Evolutionary conservation across 257 asterid species (phyloP).

Genomic region (Plantago elongata): DNA sequence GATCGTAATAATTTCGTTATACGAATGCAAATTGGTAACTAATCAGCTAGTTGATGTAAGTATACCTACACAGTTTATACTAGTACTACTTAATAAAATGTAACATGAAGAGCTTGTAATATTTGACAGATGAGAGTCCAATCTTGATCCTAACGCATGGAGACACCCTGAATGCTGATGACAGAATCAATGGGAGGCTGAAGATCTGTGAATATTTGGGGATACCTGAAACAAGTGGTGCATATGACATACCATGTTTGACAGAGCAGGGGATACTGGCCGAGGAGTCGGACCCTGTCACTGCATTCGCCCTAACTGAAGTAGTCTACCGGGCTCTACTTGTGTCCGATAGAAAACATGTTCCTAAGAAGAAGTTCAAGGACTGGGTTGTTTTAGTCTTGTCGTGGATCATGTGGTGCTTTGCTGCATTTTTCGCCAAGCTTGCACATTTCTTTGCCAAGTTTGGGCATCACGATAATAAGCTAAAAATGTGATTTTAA

Average conservation of each 20-base stretch:
- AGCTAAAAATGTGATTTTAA: constrained; percentile 21
- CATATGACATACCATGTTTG: constrained; percentile 56
- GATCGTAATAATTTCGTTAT: no score
- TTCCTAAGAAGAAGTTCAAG: constrained; percentile 38
- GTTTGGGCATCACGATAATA: constrained; percentile 31
- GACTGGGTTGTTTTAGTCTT: constrained; percentile 28
- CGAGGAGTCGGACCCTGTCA: constrained; percentile 46
- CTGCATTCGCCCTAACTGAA: constrained; percentile 58
- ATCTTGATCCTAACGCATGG: constrained; percentile 63
- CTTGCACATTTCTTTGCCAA: constrained; percentile 50
- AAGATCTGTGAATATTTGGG: constrained; percentile 52
- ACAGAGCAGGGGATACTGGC: constrained; percentile 60
- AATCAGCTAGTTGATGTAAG: no score
- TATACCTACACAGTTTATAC: no score
- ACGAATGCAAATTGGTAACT: no score
- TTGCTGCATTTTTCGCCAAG: constrained; percentile 42
- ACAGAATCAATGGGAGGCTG: constrained; percentile 43
- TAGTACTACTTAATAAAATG: not conserved
- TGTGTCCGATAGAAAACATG: constrained; percentile 53
- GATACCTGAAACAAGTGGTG: constrained; percentile 52
- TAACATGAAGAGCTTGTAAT: not conserved
- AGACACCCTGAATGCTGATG: constrained; percentile 39
- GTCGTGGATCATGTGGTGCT: constrained; percentile 42
- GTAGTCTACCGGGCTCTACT: constrained; percentile 54
- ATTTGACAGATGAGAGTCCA: constrained; percentile 51